These are phyloP conservation scores for Rhododendron molle DNA, from an alignment of 148 eudicot species.

Conservation along the genomic window DNA sequence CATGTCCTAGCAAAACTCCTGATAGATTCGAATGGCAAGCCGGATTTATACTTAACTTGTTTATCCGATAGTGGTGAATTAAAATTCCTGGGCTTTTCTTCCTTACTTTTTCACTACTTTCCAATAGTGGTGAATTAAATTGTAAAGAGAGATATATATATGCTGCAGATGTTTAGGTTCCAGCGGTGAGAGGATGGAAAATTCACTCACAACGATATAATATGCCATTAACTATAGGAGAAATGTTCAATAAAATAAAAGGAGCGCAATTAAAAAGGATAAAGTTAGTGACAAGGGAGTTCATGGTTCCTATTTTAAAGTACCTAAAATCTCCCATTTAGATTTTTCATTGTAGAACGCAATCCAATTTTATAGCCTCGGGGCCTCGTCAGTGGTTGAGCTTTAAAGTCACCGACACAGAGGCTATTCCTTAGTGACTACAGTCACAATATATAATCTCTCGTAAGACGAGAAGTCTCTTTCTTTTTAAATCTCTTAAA, in stretches of 20 bases:
- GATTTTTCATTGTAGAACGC: neutral
- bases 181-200: neutral
- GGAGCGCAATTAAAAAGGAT: neutral
- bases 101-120: too few relatives aligned
- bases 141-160: too few relatives aligned
- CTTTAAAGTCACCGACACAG: neutral
- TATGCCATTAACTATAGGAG: neutral
- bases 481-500: too few relatives aligned
- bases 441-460: neutral
- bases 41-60: too few relatives aligned
- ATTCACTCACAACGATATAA: neutral
- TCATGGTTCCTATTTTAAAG: neutral
- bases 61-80: too few relatives aligned
- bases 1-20: neutral
- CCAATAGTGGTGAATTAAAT: too few relatives aligned
- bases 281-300: neutral
- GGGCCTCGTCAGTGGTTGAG: neutral
- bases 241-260: neutral
- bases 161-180: neutral
- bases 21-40: too few relatives aligned
- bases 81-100: too few relatives aligned
- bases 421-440: too few relatives aligned
- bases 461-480: too few relatives aligned
- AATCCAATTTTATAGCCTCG: neutral
- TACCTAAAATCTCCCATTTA: neutral